Evolutionary conservation across 495 filamentous ascomycete genomes (phyloP).

Genomic region (Zalerion maritima): DNA sequence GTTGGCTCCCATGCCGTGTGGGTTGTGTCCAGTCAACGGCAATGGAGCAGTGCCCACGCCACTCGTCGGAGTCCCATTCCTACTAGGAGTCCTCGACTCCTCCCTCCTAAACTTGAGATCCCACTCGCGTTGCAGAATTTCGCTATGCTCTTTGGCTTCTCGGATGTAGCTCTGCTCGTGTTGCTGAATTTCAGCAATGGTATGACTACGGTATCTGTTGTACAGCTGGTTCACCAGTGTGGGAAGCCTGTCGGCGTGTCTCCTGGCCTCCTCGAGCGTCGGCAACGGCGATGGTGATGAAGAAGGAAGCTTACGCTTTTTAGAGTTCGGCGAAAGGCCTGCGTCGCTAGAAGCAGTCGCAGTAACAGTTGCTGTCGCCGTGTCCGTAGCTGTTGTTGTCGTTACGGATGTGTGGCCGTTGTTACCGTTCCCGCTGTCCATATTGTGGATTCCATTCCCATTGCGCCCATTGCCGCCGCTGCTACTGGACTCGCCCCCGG

Average conservation of each 20-base stretch:
- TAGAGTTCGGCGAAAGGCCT: constrained; percentile 35
- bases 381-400: too few species aligned
- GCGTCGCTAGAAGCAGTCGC: constrained; percentile 19
- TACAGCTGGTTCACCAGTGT: constrained; percentile 59
- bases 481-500: constrained; percentile 4
- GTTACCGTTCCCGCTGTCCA: too few species aligned
- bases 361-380: constrained; percentile 9
- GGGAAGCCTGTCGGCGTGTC: constrained; percentile 51
- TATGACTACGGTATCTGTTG: constrained; percentile 51
- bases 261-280: constrained; percentile 46
- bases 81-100: constrained; percentile 23
- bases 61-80: constrained; percentile 9
- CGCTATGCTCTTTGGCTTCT: constrained; percentile 43
- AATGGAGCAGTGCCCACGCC: neutral
- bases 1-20: constrained; percentile 4
- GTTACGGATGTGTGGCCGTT: too few species aligned
- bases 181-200: constrained; percentile 53
- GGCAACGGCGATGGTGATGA: constrained; percentile 48
- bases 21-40: constrained; percentile 4
- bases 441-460: constrained; percentile 15
- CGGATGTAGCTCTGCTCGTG: constrained; percentile 61
- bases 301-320: constrained; percentile 59
- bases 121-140: constrained; percentile 53
- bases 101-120: constrained; percentile 1
- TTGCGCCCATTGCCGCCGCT: constrained; percentile 17